phyloP scores from a whole-genome alignment of 805 yeast genomes.

The Candida wancherniae region DNA sequence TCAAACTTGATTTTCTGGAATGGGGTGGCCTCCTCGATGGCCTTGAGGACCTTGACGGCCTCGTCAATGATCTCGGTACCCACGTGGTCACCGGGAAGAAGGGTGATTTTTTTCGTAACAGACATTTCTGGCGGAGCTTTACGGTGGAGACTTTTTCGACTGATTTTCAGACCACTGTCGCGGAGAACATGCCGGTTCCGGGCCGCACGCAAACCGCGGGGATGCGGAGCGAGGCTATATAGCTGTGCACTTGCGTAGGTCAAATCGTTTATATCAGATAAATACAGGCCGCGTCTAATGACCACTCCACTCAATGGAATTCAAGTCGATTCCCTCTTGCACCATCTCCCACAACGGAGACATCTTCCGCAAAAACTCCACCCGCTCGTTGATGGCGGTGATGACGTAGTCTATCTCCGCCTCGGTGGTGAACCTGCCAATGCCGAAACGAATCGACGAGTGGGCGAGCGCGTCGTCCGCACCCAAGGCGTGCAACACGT shows the following conservation, averaged over 20 bases:
- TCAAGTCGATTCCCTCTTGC: conserved; percentile 94
- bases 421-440: conserved; percentile 96
- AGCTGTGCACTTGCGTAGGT: no score
- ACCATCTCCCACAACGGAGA: conserved; percentile 99
- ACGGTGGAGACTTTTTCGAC: no score
- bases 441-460: conserved; percentile 95
- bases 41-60: conserved; percentile 85
- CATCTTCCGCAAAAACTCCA: conserved; percentile 83
- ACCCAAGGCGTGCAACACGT: conserved; percentile 93
- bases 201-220: no score
- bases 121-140: no score
- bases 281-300: conserved; percentile 60
- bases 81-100: conserved; percentile 95
- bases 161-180: no score
- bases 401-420: conserved; percentile 93
- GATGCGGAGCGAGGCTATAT: no score
- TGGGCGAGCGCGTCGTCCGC: conserved; percentile 98
- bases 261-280: no score
- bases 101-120: conserved; percentile 65
- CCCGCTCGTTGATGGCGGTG: conserved; percentile 83
- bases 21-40: conserved; percentile 54
- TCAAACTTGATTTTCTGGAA: conserved; percentile 53
- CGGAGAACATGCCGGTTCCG: no score
- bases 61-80: conserved; percentile 87
- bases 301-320: conserved; percentile 96